Evolutionary conservation across 371 early-diverging fungal genomes (phyloP).

Genomic region (Nematocida homosporus): DNA sequence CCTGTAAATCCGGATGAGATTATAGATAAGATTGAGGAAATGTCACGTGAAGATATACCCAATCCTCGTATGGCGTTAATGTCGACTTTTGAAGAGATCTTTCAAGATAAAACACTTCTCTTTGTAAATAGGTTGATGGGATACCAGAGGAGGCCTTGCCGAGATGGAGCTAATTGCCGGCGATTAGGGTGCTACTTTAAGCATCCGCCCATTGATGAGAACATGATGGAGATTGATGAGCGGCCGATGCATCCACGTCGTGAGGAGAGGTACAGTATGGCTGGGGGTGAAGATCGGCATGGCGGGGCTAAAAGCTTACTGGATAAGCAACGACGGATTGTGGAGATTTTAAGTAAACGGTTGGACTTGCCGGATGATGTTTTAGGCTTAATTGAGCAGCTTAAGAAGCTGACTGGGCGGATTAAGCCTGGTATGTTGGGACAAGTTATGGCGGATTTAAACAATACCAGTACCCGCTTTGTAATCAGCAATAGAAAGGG

Average conservation of each 20-base stretch:
- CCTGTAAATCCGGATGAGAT: constrained; percentile 37
- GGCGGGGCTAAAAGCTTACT: background rate
- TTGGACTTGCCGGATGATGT: constrained; percentile 31
- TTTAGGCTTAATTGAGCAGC: constrained; percentile 33
- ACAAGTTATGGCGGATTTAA: no score
- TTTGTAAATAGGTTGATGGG: constrained; percentile 62
- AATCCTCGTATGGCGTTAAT: constrained; percentile 41
- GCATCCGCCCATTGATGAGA: constrained; percentile 10
- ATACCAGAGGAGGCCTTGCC: constrained; percentile 58
- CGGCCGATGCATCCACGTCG: constrained; percentile 3
- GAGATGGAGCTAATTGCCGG: constrained; percentile 44
- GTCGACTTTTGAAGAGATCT: constrained; percentile 44
- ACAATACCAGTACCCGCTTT: constrained; percentile 16
- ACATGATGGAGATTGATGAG: constrained; percentile 51
- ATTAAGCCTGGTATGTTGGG: background rate
- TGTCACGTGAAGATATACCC: constrained; percentile 3
- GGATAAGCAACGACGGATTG: constrained; percentile 41
- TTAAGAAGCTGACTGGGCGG: constrained; percentile 20
- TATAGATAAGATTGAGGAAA: constrained; percentile 36
- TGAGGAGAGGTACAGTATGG: no score
- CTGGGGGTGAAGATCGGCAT: background rate
- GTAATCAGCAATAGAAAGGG: constrained; percentile 38
- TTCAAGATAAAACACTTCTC: constrained; percentile 54
- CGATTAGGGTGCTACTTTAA: constrained; percentile 45
- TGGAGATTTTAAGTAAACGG: constrained; percentile 43